Percentiles rank a stretch among this genome's conserved stretches.
Conservation (phyloP, 306 rosid species). For the Alnus glutinosa region DNA sequence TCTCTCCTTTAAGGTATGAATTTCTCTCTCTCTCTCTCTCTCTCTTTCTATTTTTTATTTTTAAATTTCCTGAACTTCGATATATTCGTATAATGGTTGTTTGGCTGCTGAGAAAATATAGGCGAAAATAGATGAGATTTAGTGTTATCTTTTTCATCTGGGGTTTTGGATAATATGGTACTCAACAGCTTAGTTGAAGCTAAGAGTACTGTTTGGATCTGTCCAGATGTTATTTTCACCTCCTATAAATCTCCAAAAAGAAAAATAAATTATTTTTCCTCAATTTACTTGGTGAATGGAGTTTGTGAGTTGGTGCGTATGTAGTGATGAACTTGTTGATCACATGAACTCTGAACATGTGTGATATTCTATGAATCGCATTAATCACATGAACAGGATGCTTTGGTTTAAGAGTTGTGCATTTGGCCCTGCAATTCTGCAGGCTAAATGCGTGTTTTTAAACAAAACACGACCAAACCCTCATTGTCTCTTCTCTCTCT, state of each 20-base stretch:
- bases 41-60: neutral
- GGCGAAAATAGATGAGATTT: neutral
- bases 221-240: neutral
- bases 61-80: neutral
- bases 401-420: neutral
- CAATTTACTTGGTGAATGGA: neutral
- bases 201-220: neutral
- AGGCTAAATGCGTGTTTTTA: too few species aligned
- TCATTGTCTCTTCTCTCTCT: too few species aligned
- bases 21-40: too few species aligned
- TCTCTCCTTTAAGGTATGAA: slow-evolving; percentile 70
- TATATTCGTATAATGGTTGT: neutral
- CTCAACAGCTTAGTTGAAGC: neutral
- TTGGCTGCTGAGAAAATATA: slow-evolving; percentile 6
- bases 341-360: neutral
- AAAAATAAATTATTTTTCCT: neutral
- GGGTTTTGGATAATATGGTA: neutral
- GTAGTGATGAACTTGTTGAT: neutral
- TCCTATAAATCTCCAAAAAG: neutral
- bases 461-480: too few species aligned
- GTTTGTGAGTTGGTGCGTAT: neutral
- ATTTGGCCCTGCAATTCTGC: too few species aligned
- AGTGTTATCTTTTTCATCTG: neutral
- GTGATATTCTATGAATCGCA: neutral
- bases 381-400: neutral